Conservation (phyloP, 176 grass and related monocot species). For the Saccharum spontaneum region DNA sequence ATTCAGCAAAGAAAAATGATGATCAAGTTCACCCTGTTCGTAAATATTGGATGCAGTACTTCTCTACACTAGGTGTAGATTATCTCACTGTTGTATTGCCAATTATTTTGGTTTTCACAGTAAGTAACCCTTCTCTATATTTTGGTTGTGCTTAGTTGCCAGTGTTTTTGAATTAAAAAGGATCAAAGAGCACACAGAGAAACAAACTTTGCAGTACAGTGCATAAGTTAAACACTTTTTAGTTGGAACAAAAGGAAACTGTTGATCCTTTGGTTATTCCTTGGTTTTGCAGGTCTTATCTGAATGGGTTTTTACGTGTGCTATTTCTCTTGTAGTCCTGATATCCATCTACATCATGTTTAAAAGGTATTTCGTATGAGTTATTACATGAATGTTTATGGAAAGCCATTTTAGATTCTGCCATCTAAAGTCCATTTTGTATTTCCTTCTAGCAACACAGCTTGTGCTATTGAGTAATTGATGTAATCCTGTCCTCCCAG, state of each 20-base stretch:
- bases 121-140: constrained; percentile 31
- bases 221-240: neutral
- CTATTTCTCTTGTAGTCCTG: constrained; percentile 47
- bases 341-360: constrained; percentile 42
- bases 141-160: constrained; percentile 23
- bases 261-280: neutral
- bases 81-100: constrained; percentile 72
- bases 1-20: constrained; percentile 56
- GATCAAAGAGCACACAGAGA: neutral
- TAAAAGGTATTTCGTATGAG: constrained; percentile 58
- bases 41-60: constrained; percentile 53
- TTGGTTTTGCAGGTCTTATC: constrained; percentile 55
- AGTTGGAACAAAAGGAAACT: neutral
- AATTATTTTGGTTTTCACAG: constrained; percentile 81
- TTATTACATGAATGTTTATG: neutral
- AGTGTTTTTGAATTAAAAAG: constrained; percentile 19
- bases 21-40: constrained; percentile 24
- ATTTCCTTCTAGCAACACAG: constrained; percentile 29
- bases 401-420: constrained; percentile 21
- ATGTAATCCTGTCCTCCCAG: constrained; percentile 31
- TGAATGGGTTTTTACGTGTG: constrained; percentile 63
- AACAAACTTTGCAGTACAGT: neutral
- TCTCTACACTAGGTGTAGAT: constrained; percentile 54
- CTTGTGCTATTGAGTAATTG: neutral
- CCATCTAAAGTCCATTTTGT: constrained; percentile 11